Conservation (phyloP, 345 rosid genomes). For the Moricandia moricandioides region DNA sequence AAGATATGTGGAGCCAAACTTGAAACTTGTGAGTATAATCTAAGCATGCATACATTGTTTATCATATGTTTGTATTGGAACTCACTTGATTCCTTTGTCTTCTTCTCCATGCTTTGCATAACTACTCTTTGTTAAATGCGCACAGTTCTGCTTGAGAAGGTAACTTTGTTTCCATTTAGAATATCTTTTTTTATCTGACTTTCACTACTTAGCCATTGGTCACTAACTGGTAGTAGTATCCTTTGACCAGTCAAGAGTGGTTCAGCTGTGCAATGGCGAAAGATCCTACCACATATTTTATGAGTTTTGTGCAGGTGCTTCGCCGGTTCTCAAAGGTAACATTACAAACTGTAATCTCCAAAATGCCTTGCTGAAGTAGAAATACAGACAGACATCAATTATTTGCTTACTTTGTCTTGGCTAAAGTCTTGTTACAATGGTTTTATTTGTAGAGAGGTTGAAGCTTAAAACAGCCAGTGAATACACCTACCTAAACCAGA, state of each 20-base stretch:
- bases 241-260: constrained; percentile 87
- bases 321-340: constrained; percentile 76
- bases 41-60: constrained; percentile 1
- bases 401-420: background rate
- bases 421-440: background rate
- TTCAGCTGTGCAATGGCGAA: constrained; percentile 82
- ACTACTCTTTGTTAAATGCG: constrained; percentile 24
- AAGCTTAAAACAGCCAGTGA: constrained; percentile 74
- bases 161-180: constrained; percentile 35
- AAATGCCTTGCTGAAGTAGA: constrained; percentile 6
- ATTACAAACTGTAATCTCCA: constrained; percentile 9
- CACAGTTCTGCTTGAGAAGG: constrained; percentile 93
- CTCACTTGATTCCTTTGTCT: constrained; percentile 28
- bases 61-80: background rate
- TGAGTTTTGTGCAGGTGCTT: constrained; percentile 94
- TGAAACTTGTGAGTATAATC: constrained; percentile 70
- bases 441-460: constrained; percentile 59
- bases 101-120: constrained; percentile 18
- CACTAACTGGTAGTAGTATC: constrained; percentile 38
- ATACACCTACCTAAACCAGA: constrained; percentile 84
- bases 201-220: constrained; percentile 20
- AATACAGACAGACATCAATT: background rate
- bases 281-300: constrained; percentile 90
- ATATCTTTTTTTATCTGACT: constrained; percentile 24
- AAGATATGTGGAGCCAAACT: constrained; percentile 84